Base-by-base conservation (phyloP, 352 stramenopile genomes). In the Phytophthora chlamydospora region DNA sequence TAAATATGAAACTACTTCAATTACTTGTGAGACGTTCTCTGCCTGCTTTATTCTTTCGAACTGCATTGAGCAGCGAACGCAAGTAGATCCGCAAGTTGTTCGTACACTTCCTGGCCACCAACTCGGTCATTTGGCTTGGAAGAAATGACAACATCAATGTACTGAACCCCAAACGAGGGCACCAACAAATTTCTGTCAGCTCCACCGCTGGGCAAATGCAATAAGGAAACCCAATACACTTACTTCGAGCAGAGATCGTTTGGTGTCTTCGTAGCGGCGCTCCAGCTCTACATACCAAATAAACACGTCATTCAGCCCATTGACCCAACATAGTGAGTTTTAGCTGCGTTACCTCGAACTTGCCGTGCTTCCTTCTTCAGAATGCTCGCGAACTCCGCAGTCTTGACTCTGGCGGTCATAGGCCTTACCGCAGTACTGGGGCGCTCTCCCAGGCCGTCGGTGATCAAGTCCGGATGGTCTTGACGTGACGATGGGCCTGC, bases 1-100 rank as follows among this genome's bases (percentile, higher is more conserved):
- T n/a, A n/a, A n/a, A n/a, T n/a, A n/a, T n/a, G n/a, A n/a, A n/a
- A n/a, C n/a, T n/a, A n/a, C 21, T 24, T 24, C 21, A 24, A 24
- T 24, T 24, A 1, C 1, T 24, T 24, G 21, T 1, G 21, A 24
- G 21, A 24, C 21, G 21, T 24, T 24, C 21, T 29, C 2, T 29
- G 24, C 4, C 51, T 32, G 12, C 24, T 50, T 43, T 35, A 54
- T 11, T 32, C 19, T 47, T 40, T 32, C 41, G 34, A n/a, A 17
- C 29, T 38, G 55, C 74, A 85, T 36, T 76, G 62, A 29, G 55
- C 41, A 16, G 71, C 71, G 33, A 83, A 85, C 1, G 56, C 62
- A 36, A 83, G 53, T 5, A 91, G 61, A 31, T 87, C 71, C 2
- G 78, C 53, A 1, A 89, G 68, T 38, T 79, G 75, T n/a, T 89